Evolutionary conservation across 805 yeast species (phyloP), one percentile per base, ranked within the genome.

Genomic region (Komagataella pastoris): DNA sequence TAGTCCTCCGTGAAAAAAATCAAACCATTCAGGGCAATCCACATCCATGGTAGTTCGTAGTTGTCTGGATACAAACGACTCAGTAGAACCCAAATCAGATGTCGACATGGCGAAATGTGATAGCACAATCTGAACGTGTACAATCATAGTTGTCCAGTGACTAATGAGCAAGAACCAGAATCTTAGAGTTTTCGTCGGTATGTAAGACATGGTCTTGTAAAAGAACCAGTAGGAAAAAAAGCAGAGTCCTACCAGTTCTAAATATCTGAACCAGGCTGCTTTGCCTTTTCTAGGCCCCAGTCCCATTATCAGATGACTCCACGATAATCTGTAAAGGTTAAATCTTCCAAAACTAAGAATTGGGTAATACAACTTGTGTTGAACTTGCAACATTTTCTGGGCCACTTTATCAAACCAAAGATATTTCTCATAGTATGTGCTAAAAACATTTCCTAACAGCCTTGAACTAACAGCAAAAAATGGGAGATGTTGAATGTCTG

Each of bases 91-190:
- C 17, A 88, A 68, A 61, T 88, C 95, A 4, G 93, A 75, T 0
- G 96, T 89, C 1, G 95, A 85, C 95, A 88, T 89, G 44, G 96
- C 96, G 70, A 88, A 88, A 64, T 88, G 97, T 12, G 90, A 82
- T 47, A 88, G 72, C 0, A 95, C 87, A 66, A 88, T 88, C 64
- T 89, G 96, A 36, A 88, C 96, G 65, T 88, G 97, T n/a, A 88
- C 91, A 44, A 90, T 75, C 95, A 88, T 87, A 2, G 96, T 85
- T 10, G 86, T 76, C 7, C 87, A 61, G 59, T 88, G 96, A 46
- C 90, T 81, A 5, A 86, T 79, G 73, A 88, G 59, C 14, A 89
- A 69, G 63, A 73, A 89, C 54, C 68, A 65, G 57, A 83, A 70
- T 54, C 85, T 71, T 50, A 77, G 73, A 64, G 77, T 62, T 50